phyloP scores from a whole-genome alignment of 2,329 filamentous ascomycete genomes.

The Penicillium freii region DNA sequence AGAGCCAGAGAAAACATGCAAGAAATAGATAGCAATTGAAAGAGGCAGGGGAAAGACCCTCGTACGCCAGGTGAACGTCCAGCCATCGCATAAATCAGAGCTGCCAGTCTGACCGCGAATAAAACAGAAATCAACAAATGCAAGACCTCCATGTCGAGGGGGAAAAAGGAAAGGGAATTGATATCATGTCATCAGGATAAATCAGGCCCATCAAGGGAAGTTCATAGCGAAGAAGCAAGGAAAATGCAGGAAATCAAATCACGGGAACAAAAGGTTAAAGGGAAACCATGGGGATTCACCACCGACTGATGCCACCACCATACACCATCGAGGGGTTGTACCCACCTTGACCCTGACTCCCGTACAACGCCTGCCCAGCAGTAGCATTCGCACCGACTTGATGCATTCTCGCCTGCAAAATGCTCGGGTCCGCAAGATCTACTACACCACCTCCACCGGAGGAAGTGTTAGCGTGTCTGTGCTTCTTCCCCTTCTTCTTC shows the following conservation, averaged over 20 bases:
- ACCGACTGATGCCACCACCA: conserved; percentile 64
- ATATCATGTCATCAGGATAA: conserved; percentile 36
- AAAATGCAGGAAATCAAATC: conserved; percentile 23
- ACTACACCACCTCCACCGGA: conserved; percentile 99
- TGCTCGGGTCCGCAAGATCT: conserved; percentile 99
- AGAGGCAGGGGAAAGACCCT: conserved; percentile 25
- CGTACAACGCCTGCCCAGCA: conserved; percentile 84
- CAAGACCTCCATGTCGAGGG: conserved; percentile 27
- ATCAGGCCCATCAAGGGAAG: conserved; percentile 22
- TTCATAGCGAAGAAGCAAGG: conserved; percentile 16
- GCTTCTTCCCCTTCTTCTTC: conserved; percentile 99
- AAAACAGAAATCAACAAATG: conserved; percentile 3
- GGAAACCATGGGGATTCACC: conserved; percentile 49
- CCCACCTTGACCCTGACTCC: conserved; percentile 86
- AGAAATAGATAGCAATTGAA: conserved; percentile 18
- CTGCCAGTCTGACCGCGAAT: conserved; percentile 30
- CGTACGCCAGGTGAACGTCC: conserved; percentile 39
- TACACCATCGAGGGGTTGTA: conserved; percentile 85
- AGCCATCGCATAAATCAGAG: conserved; percentile 32
- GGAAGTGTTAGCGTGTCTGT: conserved; percentile 99
- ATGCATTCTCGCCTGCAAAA: conserved; percentile 96
- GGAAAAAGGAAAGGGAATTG: conserved; percentile 25
- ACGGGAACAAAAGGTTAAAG: conserved; percentile 22
- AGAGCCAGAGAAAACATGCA: conserved; percentile 24
- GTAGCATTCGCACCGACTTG: conserved; percentile 71